Base-by-base conservation (phyloP, 345 rosid genomes). In the Draba incana region DNA sequence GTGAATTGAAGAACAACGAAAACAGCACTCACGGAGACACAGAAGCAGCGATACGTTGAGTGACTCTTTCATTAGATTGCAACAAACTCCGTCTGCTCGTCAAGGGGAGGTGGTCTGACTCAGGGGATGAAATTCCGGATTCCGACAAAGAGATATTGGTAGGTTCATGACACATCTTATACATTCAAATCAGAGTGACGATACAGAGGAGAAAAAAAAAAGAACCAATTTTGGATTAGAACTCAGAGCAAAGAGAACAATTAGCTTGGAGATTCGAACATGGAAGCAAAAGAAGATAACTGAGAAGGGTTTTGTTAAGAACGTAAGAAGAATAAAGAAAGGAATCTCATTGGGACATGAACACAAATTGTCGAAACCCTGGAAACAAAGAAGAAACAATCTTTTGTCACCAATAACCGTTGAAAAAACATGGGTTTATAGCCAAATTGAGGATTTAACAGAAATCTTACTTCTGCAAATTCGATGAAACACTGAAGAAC, bases 91-190 rank as follows among this genome's bases (percentile, higher is more conserved):
- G 73, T 2, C 78, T 58, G 23, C 52, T 8, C 23, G 60, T 41
- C 47, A 75, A 68, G 11, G 78, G 74, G 5, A 75, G 39, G 68
- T 75, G 53, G 41, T 75, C 69, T 67, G 54, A 52, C 25, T 74
- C 72, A 44, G 35, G 33, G 57, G 51, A 61, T 25, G 41, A 27
- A 39, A 31, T 20, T 1, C 11, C 15, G 0, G 54, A 68, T 23
- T 38, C 74, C n/a, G 8, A 12, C 12, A 23, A 46, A 75, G 73
- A 47, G 48, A 54, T 41, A 12, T 51, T 51, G 42, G 15, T 62
- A 38, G 69, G 69, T 47, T 75, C 64, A 54, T 68, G 51, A 1
- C 74, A 68, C 78, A 68, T 60, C 57, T 68, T 68, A 62, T 54
- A 47, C 74, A 62, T 62, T 31, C 30, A 24, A 5, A 38, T 60